Evolutionary conservation across 2,329 filamentous ascomycete genomes (phyloP).

Genomic region (Nemania diffusa): DNA sequence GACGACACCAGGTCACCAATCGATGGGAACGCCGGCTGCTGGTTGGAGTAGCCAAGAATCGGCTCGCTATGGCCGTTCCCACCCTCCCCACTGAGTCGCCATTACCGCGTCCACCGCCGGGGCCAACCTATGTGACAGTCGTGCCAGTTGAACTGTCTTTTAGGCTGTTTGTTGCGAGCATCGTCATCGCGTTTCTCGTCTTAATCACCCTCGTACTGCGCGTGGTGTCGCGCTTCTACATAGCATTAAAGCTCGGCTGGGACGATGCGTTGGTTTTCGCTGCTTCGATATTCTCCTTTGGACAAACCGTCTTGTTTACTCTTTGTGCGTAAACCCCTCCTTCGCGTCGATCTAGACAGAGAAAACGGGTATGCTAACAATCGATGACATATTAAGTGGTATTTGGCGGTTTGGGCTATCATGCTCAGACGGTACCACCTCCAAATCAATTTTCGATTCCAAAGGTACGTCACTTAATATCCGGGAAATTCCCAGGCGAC

Average conservation of each 20-base stretch:
- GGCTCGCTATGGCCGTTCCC: constrained; percentile 23
- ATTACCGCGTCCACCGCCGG: constrained; percentile 30
- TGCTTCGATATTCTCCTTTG: constrained; percentile 31
- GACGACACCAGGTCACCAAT: constrained; percentile 15
- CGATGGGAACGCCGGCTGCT: constrained; percentile 29
- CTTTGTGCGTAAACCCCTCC: constrained; percentile 31
- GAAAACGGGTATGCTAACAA: constrained; percentile 7
- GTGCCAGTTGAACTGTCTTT: constrained; percentile 31
- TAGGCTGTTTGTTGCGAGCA: constrained; percentile 33
- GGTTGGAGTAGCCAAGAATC: constrained; percentile 23
- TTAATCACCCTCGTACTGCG: constrained; percentile 33
- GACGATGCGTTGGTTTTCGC: constrained; percentile 36
- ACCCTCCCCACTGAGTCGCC: constrained; percentile 31
- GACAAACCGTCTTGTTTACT: constrained; percentile 34
- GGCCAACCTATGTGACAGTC: constrained; percentile 33
- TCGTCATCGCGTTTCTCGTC: constrained; percentile 31
- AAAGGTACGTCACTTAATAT: constrained; percentile 28
- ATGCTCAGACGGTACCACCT: constrained; percentile 30
- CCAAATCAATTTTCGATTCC: constrained; percentile 40
- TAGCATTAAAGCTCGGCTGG: constrained; percentile 35
- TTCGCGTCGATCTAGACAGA: background rate
- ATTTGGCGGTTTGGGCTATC: constrained; percentile 39
- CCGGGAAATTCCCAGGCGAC: background rate
- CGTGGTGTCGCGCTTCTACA: constrained; percentile 35
- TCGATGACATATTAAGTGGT: constrained; percentile 24